These are phyloP conservation scores for Corylus heterophylla DNA, from an alignment of 306 rosid genomes.

Conservation along the genomic window DNA sequence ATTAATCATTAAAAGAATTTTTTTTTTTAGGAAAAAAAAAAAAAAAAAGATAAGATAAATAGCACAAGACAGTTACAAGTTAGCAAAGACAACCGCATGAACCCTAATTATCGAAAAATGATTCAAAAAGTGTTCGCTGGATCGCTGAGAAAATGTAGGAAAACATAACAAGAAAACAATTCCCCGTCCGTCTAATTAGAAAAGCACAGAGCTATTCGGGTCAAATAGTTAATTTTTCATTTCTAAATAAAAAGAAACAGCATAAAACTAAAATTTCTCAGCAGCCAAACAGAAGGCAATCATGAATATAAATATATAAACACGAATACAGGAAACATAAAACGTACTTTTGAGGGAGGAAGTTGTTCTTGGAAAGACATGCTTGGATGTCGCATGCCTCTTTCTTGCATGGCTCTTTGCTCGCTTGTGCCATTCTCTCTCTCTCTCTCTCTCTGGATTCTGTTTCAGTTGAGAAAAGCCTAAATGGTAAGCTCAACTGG, in stretches of 20 bases:
- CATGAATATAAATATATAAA: not conserved
- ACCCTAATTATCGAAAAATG: not conserved
- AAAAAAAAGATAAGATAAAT: too few species aligned
- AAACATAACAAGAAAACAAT: not conserved
- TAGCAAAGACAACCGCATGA: not conserved
- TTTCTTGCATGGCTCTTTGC: slow-evolving; percentile 93
- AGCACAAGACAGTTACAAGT: not conserved
- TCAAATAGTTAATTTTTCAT: not conserved
- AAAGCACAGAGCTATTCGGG: not conserved
- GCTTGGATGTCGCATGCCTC: slow-evolving; percentile 94
- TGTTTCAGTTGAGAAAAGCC: not conserved
- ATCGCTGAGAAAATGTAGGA: not conserved
- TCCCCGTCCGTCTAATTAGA: not conserved
- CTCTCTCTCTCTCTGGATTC: not conserved
- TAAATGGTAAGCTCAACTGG: not conserved
- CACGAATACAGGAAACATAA: not conserved
- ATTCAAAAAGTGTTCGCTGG: not conserved
- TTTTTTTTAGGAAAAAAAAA: not conserved
- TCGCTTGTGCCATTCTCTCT: slow-evolving; percentile 53
- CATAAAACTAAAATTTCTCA: not conserved
- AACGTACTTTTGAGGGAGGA: slow-evolving; percentile 64
- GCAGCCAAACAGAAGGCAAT: not conserved
- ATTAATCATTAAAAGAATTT: not conserved
- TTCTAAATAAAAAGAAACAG: not conserved
- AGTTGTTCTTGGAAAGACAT: slow-evolving; percentile 84